Evolutionary conservation across 2,329 filamentous ascomycete species (phyloP), one percentile per base, ranked within the genome.

Genomic region (Alternaria postmessia): DNA sequence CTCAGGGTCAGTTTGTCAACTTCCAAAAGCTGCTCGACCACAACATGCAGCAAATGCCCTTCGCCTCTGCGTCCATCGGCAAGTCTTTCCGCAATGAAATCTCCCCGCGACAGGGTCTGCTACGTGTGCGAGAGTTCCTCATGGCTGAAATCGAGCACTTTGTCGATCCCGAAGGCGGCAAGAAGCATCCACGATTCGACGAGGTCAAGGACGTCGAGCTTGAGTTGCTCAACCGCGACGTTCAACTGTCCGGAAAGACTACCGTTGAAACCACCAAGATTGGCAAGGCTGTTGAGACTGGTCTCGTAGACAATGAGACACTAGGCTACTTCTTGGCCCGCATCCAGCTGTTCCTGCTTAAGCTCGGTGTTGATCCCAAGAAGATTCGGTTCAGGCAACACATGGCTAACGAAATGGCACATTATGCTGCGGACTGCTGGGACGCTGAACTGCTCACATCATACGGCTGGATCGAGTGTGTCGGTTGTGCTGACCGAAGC

Each of bases 91-190:
- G 95, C 73, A 99, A 99, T 78, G 95, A 99, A 78, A 97, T 99
- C 71, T 97, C 95, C 0, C 95, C 95, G 9, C 88, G 95, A 57
- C 88, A 92, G 65, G 95, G 95, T 81, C 88, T 99, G 41, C 83
- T 99, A 59, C 91, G 95, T 71, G 95, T 99, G 43, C 92, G 95
- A 72, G 95, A 99, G 80, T 98, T 99, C 82, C 82, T 97, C 72
- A 98, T 99, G 95, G 95, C 94, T 24, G 95, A 99, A 82, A 97
- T 99, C 71, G 95, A 99, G 83, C 95, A 99, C 80, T 99, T 92
- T 76, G 95, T 99, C 68, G 95, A 99, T 74, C 95, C 95, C 11
- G 86, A 95, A 74, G 89, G 93, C 75, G 93, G 93, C 81, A 99
- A 99, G 88, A 96, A 95, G 82, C 95, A 99, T 79, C 82, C 86